Base-by-base conservation (phyloP, 345 rosid genomes). In the Populus tremula region DNA sequence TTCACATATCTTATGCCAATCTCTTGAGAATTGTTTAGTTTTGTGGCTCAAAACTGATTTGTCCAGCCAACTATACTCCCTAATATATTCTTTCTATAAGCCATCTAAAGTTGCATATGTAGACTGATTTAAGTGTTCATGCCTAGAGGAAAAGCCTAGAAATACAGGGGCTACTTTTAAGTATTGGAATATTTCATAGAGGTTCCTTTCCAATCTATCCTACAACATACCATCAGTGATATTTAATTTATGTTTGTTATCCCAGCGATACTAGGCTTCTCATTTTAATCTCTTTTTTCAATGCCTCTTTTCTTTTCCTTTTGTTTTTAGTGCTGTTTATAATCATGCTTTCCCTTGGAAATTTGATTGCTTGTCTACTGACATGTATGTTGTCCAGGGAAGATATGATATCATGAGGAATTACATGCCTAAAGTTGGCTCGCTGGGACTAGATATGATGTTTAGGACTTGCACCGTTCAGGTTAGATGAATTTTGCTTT, bases 381-480 rank as follows among this genome's bases (percentile, higher is more conserved):
- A 86, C 59, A 54, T 79, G 65, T 66, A 11, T 74, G 82, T 79
- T 75, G 77, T 79, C 76, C 93, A 96, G 99, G 98, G 97, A 87
- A 94, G 99, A 83, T 96, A 96, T 77, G 90, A 92, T 72, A 96
- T 96, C 79, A 94, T 94, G 98, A 89, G 89, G 90, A 92, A 94
- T 80, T 94, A 96, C 91, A 94, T 96, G 98, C 97, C 97, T 6
- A 94, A 96, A 88, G 99, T 96, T 76, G 98, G 99, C 64, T 71
- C 94, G 33, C 91, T 92, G 65, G 99, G 99, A 75, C 93, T 91
- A 86, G 98, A 96, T 85, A 92, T 94, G 98, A 92, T 96, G 99
- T 93, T 94, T 61, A 87, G 99, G 81, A 96, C 98, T 1, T 96
- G 98, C 81, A 94, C 99, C 45, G 98, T 94, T 87, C 99, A 96